Evolutionary conservation across 2,329 filamentous ascomycete species (phyloP).

Genomic region (Ascocoryne sarcoides): DNA sequence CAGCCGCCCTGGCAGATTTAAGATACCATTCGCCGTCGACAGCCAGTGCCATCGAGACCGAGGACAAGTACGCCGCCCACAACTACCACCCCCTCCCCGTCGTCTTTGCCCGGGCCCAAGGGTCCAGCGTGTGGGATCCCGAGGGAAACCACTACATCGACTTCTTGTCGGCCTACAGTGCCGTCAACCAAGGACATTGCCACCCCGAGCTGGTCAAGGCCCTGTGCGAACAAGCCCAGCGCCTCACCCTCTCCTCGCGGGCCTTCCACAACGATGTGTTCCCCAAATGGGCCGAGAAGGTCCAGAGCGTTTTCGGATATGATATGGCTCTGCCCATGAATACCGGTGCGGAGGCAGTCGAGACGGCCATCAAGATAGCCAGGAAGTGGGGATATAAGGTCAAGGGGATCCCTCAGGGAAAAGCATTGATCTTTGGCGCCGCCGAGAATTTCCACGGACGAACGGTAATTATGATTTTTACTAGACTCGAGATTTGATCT

Average conservation of each 20-base stretch:
- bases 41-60: constrained; percentile 66
- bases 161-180: constrained; percentile 95
- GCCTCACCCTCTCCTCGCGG: constrained; percentile 83
- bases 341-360: constrained; percentile 91
- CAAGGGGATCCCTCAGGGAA: constrained; percentile 76
- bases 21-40: constrained; percentile 71
- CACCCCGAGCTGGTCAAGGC: constrained; percentile 93
- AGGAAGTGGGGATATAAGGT: constrained; percentile 97
- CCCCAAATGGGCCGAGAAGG: constrained; percentile 87
- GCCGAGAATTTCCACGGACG: constrained; percentile 94
- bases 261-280: constrained; percentile 99
- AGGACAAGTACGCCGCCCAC: constrained; percentile 84
- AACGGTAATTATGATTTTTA: constrained; percentile 52
- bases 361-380: constrained; percentile 93
- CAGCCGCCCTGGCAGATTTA: constrained; percentile 18
- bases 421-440: constrained; percentile 77
- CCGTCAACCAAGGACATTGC: constrained; percentile 96
- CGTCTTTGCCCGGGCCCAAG: constrained; percentile 79
- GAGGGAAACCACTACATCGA: constrained; percentile 94
- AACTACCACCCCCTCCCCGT: constrained; percentile 98
- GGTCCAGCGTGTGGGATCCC: constrained; percentile 90
- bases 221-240: constrained; percentile 77
- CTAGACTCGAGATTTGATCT: background rate
- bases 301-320: constrained; percentile 81
- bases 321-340: constrained; percentile 99